A percentile compares a stretch with the other conserved stretches of the same genome.
phyloP scores from a whole-genome alignment of 805 yeast species.

The Zygotorulaspora florentina region DNA sequence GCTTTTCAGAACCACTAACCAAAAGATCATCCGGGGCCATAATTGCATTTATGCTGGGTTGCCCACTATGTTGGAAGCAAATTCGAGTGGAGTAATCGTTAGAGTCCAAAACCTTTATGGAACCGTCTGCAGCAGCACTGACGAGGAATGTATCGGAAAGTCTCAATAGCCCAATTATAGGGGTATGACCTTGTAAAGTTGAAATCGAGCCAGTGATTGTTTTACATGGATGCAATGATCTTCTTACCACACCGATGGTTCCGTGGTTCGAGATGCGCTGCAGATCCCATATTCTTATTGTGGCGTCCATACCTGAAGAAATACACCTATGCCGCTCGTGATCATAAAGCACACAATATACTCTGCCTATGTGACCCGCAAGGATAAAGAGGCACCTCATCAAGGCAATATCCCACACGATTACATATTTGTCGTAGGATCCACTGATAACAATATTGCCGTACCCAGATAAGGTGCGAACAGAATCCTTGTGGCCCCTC shows the following conservation, averaged over 20 bases:
- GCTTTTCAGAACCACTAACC: slow-evolving; percentile 84
- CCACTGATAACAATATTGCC: slow-evolving; percentile 84
- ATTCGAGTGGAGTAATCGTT: slow-evolving; percentile 59
- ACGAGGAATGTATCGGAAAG: slow-evolving; percentile 73
- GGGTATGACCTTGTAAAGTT: slow-evolving; percentile 80
- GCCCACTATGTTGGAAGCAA: slow-evolving; percentile 69
- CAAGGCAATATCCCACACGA: slow-evolving; percentile 86
- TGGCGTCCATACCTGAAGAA: slow-evolving; percentile 87
- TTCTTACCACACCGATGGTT: no score
- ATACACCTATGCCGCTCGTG: slow-evolving; percentile 71
- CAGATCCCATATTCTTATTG: slow-evolving; percentile 86
- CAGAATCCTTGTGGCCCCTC: slow-evolving; percentile 73
- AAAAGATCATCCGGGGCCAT: slow-evolving; percentile 80
- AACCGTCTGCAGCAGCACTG: slow-evolving; percentile 94
- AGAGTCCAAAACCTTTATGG: slow-evolving; percentile 91
- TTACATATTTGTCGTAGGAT: slow-evolving; percentile 81
- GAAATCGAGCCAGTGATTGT: slow-evolving; percentile 39
- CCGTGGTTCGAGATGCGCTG: slow-evolving; percentile 68
- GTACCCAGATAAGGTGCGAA: slow-evolving; percentile 80
- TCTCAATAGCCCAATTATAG: slow-evolving; percentile 82
- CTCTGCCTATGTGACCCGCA: slow-evolving; percentile 80
- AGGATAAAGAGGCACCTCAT: slow-evolving; percentile 70
- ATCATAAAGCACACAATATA: slow-evolving; percentile 82
- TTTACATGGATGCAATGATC: no score
- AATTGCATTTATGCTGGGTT: slow-evolving; percentile 88